A percentile compares a stretch with the other conserved stretches of the same genome.
These are phyloP conservation scores for Aquanectria penicillioides DNA, from an alignment of 2,329 filamentous ascomycete species.

Conservation along the genomic window DNA sequence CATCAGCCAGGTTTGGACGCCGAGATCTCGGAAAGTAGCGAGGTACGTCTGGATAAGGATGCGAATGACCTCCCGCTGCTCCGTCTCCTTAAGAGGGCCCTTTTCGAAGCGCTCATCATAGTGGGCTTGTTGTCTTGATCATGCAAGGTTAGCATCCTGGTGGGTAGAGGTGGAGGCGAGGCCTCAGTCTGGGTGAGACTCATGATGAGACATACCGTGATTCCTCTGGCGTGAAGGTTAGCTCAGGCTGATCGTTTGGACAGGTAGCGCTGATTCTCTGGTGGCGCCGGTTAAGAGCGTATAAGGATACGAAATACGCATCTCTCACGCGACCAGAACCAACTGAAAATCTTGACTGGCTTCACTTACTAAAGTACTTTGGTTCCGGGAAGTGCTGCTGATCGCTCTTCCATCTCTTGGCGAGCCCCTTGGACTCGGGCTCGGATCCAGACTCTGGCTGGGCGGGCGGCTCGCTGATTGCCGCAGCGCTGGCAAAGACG, in stretches of 20 bases:
- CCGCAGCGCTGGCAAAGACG: slow-evolving; percentile 17
- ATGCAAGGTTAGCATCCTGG: slow-evolving; percentile 22
- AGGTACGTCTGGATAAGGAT: slow-evolving; percentile 79
- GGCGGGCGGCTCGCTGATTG: slow-evolving; percentile 6
- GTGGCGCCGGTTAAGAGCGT: neutral
- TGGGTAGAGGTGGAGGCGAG: neutral
- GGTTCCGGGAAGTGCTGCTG: slow-evolving; percentile 27
- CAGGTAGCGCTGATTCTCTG: neutral
- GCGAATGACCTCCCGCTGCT: slow-evolving; percentile 69
- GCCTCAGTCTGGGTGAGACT: neutral
- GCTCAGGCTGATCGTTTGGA: too few relatives aligned
- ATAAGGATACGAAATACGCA: neutral
- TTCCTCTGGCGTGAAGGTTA: slow-evolving; percentile 31
- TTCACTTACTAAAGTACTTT: slow-evolving; percentile 30
- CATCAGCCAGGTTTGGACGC: slow-evolving; percentile 83
- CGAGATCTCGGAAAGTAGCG: slow-evolving; percentile 70
- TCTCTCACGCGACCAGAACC: neutral
- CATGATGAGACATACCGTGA: slow-evolving; percentile 28
- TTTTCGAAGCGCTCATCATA: slow-evolving; percentile 54
- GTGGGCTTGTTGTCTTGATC: slow-evolving; percentile 38
- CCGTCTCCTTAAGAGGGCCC: slow-evolving; percentile 58
- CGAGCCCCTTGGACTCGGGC: neutral
- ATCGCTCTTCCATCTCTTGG: slow-evolving; percentile 16
- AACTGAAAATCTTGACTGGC: neutral
- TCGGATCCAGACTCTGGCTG: neutral